Conservation (phyloP, 805 yeast genomes). For the Cyberlindnera saturnus region DNA sequence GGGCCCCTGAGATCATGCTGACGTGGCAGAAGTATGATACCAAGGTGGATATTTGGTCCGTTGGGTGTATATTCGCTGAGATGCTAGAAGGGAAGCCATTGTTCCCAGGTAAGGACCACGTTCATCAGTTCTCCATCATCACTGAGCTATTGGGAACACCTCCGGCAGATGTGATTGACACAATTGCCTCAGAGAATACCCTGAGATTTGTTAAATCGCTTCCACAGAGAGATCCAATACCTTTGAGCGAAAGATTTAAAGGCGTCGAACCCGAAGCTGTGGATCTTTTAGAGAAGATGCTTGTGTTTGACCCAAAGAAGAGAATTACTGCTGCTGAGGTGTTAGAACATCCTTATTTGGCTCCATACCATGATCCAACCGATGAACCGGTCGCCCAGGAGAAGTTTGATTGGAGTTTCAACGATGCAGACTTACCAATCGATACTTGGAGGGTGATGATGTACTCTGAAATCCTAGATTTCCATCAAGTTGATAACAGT, state of each 20-base stretch:
- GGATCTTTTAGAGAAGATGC: constrained; percentile 81
- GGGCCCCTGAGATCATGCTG: constrained; percentile 98
- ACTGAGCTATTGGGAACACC: constrained; percentile 96
- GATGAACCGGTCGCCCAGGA: constrained; percentile 95
- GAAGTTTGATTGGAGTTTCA: constrained; percentile 96
- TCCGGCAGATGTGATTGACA: constrained; percentile 91
- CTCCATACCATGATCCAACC: constrained; percentile 94
- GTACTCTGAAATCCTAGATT: constrained; percentile 94
- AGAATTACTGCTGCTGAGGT: constrained; percentile 92
- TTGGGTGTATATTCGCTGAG: constrained; percentile 95
- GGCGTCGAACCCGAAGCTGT: constrained; percentile 80
- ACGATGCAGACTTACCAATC: constrained; percentile 95
- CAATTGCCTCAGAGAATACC: constrained; percentile 94
- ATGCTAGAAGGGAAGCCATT: constrained; percentile 96
- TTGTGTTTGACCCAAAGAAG: constrained; percentile 91
- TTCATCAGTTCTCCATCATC: constrained; percentile 94
- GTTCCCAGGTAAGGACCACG: constrained; percentile 98
- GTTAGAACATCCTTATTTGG: constrained; percentile 81
- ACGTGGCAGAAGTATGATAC: constrained; percentile 98
- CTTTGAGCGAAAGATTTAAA: constrained; percentile 75
- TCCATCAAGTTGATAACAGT: constrained; percentile 66
- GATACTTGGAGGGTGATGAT: constrained; percentile 99
- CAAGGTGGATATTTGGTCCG: constrained; percentile 97
- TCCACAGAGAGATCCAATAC: constrained; percentile 90
- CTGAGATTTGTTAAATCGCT: constrained; percentile 88